Base-by-base conservation (phyloP, 768 basidiomycete genomes). In the Hygrophorus russula region DNA sequence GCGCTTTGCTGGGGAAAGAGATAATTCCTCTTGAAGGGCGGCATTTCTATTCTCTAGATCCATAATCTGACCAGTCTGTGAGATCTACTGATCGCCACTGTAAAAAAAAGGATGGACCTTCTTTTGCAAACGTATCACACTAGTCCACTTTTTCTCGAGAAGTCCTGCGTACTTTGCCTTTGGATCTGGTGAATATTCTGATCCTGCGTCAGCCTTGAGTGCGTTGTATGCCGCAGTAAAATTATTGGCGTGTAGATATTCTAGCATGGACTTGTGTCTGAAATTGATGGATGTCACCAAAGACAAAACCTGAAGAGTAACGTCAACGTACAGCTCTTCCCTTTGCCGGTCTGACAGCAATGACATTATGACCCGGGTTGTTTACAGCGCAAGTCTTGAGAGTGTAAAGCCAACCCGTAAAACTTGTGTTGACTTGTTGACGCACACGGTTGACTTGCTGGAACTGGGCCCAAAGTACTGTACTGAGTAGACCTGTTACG, bases 131-230 rank as follows among this genome's bases (percentile, higher is more conserved):
- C 93, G 75, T 46, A 97, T 93, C 28, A 96, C 90, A 56, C 84
- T 88, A 39, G 89, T 94, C 93, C 93, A 97, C 63, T 97, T 97
- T 80, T 94, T 94, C 69, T 90, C 93, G 47, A 97, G 65, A 45
- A 97, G 65, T 1, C 91, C 92, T 1, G 80, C 79, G 54, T 80
- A 83, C 59, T 87, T 84, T 40, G 88, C 79, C 58, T 86, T 90
- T 17, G 88, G 78, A 67, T 94, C 91, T 12, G 85, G 86, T 3
- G 72, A 69, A 58, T 83, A 86, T 47, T 80, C 76, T 19, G 72
- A 56, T 44, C 71, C 68, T 27, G 70, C 61, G 46, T 78, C 74
- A 33, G 65, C 57, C 56, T 73, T 76, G 48, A 76, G 60, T 17
- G 77, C 74, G 50, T 76, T 71, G 54, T 71, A 83, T 17, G 82